Conservation (phyloP, 352 stramenopile genomes). For the Thalassiosira livingstoniorum region DNA sequence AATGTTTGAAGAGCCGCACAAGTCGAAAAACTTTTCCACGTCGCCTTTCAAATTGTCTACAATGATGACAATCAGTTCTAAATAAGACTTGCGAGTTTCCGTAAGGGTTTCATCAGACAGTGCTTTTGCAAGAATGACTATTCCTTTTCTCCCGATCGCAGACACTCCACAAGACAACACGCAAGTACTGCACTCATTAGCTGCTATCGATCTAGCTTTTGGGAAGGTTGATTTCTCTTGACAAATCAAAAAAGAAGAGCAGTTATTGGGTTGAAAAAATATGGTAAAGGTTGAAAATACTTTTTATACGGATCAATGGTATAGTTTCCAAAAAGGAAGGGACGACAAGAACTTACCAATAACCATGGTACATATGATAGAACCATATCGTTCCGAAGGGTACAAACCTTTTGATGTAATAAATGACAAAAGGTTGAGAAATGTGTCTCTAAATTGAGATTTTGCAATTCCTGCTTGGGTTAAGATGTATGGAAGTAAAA, state of each 20-base stretch:
- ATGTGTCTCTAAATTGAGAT: slow-evolving; percentile 76
- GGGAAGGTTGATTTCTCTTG: slow-evolving; percentile 55
- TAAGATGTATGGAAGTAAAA: slow-evolving; percentile 78
- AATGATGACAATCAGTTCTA: slow-evolving; percentile 78
- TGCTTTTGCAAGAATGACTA: slow-evolving; percentile 65
- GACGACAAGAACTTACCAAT: too few species aligned
- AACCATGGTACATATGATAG: slow-evolving; percentile 76
- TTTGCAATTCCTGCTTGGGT: slow-evolving; percentile 82
- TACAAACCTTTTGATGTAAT: slow-evolving; percentile 69
- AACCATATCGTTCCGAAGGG: slow-evolving; percentile 65
- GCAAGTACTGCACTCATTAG: slow-evolving; percentile 67
- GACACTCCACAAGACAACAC: slow-evolving; percentile 66
- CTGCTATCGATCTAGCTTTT: slow-evolving; percentile 66
- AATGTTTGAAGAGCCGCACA: slow-evolving; percentile 65
- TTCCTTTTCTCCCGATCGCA: slow-evolving; percentile 81
- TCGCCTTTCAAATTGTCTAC: slow-evolving; percentile 77
- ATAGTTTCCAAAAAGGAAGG: too few species aligned
- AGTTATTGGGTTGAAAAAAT: too few species aligned
- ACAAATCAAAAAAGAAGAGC: too few species aligned
- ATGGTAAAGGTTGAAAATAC: too few species aligned
- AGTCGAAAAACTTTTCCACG: slow-evolving; percentile 68
- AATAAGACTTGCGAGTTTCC: slow-evolving; percentile 75
- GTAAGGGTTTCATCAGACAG: slow-evolving; percentile 77
- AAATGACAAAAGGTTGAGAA: slow-evolving; percentile 68
- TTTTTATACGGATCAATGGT: too few species aligned